Conservation (phyloP, 306 rosid genomes). For the Begonia peltatifolia region DNA sequence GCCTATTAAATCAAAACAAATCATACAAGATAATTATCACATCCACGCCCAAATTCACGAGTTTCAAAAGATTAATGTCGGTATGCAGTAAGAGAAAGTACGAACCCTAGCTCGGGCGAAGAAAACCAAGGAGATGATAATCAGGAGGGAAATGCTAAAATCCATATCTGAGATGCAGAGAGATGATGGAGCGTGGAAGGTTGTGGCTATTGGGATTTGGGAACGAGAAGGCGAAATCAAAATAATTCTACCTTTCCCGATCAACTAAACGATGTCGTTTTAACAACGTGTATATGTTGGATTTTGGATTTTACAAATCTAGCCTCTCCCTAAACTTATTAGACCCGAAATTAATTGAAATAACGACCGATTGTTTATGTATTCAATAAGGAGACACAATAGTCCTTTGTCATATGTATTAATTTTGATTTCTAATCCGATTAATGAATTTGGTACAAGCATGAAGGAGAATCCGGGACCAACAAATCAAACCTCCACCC, state of each 20-base stretch:
- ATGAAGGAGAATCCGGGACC: too few relatives aligned
- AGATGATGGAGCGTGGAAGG: slow-evolving; percentile 3
- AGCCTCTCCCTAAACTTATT: too few relatives aligned
- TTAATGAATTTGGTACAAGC: too few relatives aligned
- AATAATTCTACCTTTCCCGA: neutral
- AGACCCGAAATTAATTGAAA: too few relatives aligned
- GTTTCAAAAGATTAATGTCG: neutral
- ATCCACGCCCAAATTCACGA: slow-evolving; percentile 12
- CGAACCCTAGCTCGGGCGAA: slow-evolving; percentile 26
- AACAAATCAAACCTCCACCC: too few relatives aligned
- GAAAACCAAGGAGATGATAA: slow-evolving; percentile 19
- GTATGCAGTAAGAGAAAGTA: neutral
- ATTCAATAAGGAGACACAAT: too few relatives aligned
- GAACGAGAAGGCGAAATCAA: neutral
- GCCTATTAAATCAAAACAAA: slow-evolving; percentile 22
- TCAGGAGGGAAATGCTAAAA: slow-evolving; percentile 7
- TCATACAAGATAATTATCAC: slow-evolving; percentile 15
- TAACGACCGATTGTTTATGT: too few relatives aligned
- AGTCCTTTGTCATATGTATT: too few relatives aligned
- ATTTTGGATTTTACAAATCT: too few relatives aligned
- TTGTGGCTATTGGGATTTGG: slow-evolving; percentile 1
- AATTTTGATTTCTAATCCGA: too few relatives aligned
- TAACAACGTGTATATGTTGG: too few relatives aligned
- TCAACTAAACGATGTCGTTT: neutral
- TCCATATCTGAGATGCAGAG: slow-evolving; percentile 15